Evolutionary conservation across 129 eudicot species (phyloP), one percentile per base, ranked within the genome.

Genomic region (Flaveria brownii): DNA sequence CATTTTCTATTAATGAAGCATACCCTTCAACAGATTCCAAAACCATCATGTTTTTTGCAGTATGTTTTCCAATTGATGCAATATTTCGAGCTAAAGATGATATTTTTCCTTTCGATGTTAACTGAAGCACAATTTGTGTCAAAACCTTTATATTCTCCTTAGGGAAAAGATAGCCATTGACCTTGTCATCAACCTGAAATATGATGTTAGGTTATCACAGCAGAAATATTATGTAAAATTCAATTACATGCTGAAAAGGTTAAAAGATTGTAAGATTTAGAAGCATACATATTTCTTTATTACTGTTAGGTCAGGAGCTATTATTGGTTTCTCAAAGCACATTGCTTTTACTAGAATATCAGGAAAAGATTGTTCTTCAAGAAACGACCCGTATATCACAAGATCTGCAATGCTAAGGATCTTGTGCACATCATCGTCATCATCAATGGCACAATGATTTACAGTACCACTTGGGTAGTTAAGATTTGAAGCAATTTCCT

Each of bases 141-240:
- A 95, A 82, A 77, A 43, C 85, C 66, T 75, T 73, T 23, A 83
- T 67, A 74, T 95, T 82, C 55, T 84, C 84, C 86, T 87, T 95
- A 2, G 93, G 94, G 52, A 84, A 95, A 33, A 95, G 89, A 77
- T 81, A 95, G 68, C 97, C 99, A 62, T 91, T 91, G 78, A 91
- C 93, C 87, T 87, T 81, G 84, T 95, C 92, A 83, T 88, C 96
- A 67, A 95, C 88, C 99, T 95, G 87, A 72, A 70, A 71, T 30
- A 66, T 9, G 70, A 78, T 77, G 75, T 56, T 30, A 13, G 1
- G 68, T 78, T 77, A 77, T 62, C 69, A 66, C 28, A 78, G 39
- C 51, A 13, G 52, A 36, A 82, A 78, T 83, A 57, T 59, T 87
- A 68, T 6, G 63, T 50, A 2, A 22, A 68, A 16, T 15, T 33